phyloP scores from a whole-genome alignment of 148 eudicot species.

The Chenopodium suecicum region DNA sequence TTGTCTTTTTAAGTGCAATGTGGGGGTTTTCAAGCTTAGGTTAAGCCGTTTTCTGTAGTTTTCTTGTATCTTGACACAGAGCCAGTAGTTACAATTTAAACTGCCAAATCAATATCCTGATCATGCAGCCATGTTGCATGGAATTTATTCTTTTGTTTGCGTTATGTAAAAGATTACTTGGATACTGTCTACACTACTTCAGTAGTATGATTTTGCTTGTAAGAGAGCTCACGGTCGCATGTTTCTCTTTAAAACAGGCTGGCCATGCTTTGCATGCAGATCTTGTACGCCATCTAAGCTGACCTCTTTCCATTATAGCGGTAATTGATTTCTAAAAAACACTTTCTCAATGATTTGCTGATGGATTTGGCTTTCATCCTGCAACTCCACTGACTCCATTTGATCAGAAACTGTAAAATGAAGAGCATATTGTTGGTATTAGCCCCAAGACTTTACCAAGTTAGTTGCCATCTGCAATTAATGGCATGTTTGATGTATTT shows the following conservation, averaged over 20 bases:
- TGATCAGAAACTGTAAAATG: not conserved
- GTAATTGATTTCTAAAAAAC: too few species aligned
- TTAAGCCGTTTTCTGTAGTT: too few species aligned
- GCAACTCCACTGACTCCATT: not conserved
- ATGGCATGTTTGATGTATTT: too few species aligned
- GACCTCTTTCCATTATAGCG: not conserved
- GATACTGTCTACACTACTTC: too few species aligned
- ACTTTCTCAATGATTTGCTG: not conserved
- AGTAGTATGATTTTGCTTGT: not conserved
- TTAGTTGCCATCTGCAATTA: too few species aligned
- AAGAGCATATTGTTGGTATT: not conserved
- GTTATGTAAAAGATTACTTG: not conserved
- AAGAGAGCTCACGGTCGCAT: slow-evolving; percentile 3
- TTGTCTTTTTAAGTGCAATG: too few species aligned
- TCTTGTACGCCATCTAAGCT: slow-evolving; percentile 47
- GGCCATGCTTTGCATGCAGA: slow-evolving; percentile 89
- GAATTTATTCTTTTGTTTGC: not conserved
- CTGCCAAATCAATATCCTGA: not conserved
- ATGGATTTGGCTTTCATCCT: not conserved
- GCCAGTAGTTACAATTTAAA: not conserved
- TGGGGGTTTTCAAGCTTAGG: too few species aligned
- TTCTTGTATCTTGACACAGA: not conserved
- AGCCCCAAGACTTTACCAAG: too few species aligned
- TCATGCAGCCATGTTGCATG: not conserved
- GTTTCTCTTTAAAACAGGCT: slow-evolving; percentile 43